Base-by-base conservation (phyloP, 441 rosid genomes). In the Jatropha podagrica region DNA sequence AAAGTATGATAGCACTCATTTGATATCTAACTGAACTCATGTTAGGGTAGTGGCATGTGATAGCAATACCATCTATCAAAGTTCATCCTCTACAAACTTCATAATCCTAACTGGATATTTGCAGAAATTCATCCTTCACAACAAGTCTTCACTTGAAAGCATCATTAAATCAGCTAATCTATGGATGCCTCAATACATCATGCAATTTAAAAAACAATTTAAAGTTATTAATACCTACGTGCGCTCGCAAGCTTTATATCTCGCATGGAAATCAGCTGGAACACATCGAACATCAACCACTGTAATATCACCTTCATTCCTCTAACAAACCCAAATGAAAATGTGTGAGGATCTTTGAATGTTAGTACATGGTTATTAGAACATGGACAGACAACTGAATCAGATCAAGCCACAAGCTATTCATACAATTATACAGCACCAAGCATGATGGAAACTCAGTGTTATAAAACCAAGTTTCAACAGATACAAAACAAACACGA, bases 171-270 rank as follows among this genome's bases (percentile, higher is more conserved):
- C 38, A 49, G 38, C 61, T 49, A 56, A 41, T 63, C 13, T 40
- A 38, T 20, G 13, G 9, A 76, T 51, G 63, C 69, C 65, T 75
- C 60, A 54, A n/a, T 32, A 37, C 27, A 12, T 52, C 56, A 51
- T 58, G 37, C 56, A 74, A 68, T 46, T 56, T 78, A 13, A 49
- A 81, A n/a, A 38, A 52, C 10, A 70, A 74, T 26, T 17, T 9
- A 65, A 49, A 40, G 56, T 76, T 69, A 75, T 54, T 75, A 87
- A 83, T 87, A 91, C 98, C 88, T 88, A 96, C 97, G 85, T 96
- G 88, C 99, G 96, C 82, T 93, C 99, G 80, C 55, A 83, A 76
- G 98, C 97, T 81, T 81, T 91, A 78, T 80, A 90, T 88, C 99
- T 90, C 69, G 99, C 97, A 86, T 96, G 99, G 78, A 87, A 96